phyloP scores from a whole-genome alignment of 768 basidiomycete species.

The Gyrodon lividus region DNA sequence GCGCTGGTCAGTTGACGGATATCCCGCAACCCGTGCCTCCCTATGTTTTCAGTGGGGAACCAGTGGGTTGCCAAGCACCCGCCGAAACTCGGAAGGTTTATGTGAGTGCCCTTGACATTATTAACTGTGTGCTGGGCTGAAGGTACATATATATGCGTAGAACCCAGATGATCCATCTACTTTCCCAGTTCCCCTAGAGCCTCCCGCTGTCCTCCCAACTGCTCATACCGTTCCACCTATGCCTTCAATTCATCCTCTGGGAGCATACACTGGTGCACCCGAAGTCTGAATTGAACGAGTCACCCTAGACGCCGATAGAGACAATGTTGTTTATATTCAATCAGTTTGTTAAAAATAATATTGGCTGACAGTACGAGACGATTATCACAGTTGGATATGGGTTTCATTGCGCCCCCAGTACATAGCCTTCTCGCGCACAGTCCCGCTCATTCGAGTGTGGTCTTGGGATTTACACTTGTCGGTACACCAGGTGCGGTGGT shows the following conservation, averaged over 20 bases:
- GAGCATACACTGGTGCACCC: neutral
- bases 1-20: slow-evolving; percentile 6
- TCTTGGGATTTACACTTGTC: slow-evolving; percentile 25
- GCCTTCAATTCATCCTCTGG: neutral
- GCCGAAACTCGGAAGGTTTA: neutral
- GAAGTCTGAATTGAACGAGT: slow-evolving; percentile 7
- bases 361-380: neutral
- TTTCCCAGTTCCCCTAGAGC: neutral
- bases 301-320: too few relatives aligned
- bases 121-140: neutral
- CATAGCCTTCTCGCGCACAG: neutral
- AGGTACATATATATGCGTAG: neutral
- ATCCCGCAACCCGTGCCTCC: slow-evolving; percentile 2
- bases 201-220: neutral
- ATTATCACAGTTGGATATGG: neutral
- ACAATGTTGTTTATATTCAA: neutral
- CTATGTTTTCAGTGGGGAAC: neutral
- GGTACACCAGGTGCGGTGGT: slow-evolving; percentile 66
- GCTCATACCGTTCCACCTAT: neutral
- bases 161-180: slow-evolving; percentile 9
- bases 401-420: neutral
- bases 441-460: neutral
- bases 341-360: neutral
- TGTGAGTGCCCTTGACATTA: neutral
- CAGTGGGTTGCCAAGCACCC: neutral